These are phyloP conservation scores for Phytophthora cactorum DNA, from an alignment of 352 stramenopile species.

Conservation along the genomic window DNA sequence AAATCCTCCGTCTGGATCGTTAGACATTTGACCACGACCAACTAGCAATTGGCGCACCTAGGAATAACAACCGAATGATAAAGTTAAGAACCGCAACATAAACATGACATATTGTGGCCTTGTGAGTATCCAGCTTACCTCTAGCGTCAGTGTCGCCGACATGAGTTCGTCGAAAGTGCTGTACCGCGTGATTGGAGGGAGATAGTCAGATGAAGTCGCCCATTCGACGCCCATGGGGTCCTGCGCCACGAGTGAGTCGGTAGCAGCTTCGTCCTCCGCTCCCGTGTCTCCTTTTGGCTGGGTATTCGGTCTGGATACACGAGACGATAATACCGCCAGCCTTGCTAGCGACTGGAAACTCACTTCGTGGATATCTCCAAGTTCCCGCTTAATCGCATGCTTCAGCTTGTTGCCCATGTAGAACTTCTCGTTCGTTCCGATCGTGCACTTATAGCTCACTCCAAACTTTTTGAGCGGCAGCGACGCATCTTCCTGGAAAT, in stretches of 20 bases:
- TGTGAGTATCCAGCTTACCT: conserved; percentile 48
- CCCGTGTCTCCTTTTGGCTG: conserved; percentile 49
- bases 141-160: conserved; percentile 86
- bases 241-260: conserved; percentile 70
- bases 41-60: conserved; percentile 83
- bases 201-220: conserved; percentile 67
- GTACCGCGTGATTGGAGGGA: conserved; percentile 87
- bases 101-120: background rate
- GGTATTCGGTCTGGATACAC: conserved; percentile 72
- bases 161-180: conserved; percentile 92
- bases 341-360: conserved; percentile 88
- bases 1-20: conserved; percentile 84
- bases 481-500: conserved; percentile 91
- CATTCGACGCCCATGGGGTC: conserved; percentile 80
- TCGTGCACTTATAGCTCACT: conserved; percentile 91
- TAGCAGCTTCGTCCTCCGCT: conserved; percentile 50
- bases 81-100: background rate
- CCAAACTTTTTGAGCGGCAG: conserved; percentile 90
- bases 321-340: conserved; percentile 82
- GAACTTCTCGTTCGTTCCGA: conserved; percentile 87
- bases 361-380: conserved; percentile 85
- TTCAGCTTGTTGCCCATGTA: conserved; percentile 89
- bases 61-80: background rate
- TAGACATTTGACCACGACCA: conserved; percentile 85
- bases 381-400: conserved; percentile 74